Evolutionary conservation across 2,329 filamentous ascomycete species (phyloP).

Genomic region (Metarhizium robertsii): DNA sequence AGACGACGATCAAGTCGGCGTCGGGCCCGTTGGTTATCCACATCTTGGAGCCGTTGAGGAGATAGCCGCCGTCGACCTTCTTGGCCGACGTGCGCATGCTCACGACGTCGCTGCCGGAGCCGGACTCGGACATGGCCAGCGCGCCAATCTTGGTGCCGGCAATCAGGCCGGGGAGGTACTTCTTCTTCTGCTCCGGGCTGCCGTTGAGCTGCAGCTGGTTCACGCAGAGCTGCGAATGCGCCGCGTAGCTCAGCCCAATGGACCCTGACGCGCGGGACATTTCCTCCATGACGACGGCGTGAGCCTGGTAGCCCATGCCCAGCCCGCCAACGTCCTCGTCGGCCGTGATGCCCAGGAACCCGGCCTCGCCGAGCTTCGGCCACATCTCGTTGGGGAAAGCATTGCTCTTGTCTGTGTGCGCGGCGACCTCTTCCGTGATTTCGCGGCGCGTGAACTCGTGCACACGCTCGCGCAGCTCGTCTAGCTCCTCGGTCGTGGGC

Average conservation of each 20-base stretch:
- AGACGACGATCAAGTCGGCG: constrained; percentile 89
- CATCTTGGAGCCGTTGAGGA: constrained; percentile 91
- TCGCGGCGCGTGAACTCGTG: constrained; percentile 86
- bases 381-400: constrained; percentile 87
- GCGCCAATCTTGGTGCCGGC: constrained; percentile 75
- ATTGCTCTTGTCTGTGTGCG: constrained; percentile 76
- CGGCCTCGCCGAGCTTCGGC: constrained; percentile 85
- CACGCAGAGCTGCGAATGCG: constrained; percentile 91
- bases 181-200: constrained; percentile 64
- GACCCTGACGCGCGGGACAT: constrained; percentile 76
- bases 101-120: constrained; percentile 86
- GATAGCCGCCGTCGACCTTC: constrained; percentile 72
- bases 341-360: constrained; percentile 85
- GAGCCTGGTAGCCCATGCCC: constrained; percentile 90
- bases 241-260: constrained; percentile 86
- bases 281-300: constrained; percentile 94
- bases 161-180: constrained; percentile 72
- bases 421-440: constrained; percentile 74
- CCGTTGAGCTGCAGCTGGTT: constrained; percentile 95
- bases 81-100: constrained; percentile 86
- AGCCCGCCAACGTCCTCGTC: constrained; percentile 87
- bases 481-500: constrained; percentile 62
- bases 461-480: constrained; percentile 73
- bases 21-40: constrained; percentile 99
- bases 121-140: constrained; percentile 90